Conservation (phyloP, 352 stramenopile genomes). For the Blastocystis sp. region DNA sequence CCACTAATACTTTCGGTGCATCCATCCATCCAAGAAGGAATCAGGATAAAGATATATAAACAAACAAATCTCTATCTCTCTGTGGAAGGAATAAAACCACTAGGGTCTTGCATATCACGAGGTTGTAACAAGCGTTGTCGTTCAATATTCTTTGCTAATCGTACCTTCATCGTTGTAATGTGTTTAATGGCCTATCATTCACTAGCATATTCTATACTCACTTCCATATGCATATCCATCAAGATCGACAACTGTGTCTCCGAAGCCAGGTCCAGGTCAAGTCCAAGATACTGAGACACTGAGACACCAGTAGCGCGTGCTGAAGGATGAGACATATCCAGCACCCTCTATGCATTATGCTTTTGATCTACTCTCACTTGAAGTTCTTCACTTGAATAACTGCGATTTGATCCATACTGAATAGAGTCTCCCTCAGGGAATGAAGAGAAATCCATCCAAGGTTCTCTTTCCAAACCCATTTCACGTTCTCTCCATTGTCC, state of each 20-base stretch:
- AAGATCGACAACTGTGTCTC: conserved; percentile 50
- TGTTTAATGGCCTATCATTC: conserved; percentile 53
- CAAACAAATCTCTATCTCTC: too few relatives aligned
- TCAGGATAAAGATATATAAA: too few relatives aligned
- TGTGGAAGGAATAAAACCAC: too few relatives aligned
- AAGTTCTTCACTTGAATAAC: conserved; percentile 40
- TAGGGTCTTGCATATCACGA: neutral
- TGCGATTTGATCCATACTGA: neutral
- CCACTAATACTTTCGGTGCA: too few relatives aligned
- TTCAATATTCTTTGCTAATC: conserved; percentile 34
- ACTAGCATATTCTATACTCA: neutral
- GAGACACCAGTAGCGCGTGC: conserved; percentile 19
- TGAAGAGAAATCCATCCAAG: neutral
- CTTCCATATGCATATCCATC: conserved; percentile 63
- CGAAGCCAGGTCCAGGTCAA: conserved; percentile 43
- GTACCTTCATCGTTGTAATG: conserved; percentile 46
- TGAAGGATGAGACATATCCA: conserved; percentile 54
- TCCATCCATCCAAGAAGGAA: too few relatives aligned
- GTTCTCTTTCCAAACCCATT: conserved; percentile 25
- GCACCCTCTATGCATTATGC: conserved; percentile 19
- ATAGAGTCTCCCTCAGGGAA: neutral
- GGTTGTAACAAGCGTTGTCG: neutral
- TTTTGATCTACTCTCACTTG: neutral
- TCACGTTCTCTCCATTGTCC: conserved; percentile 34
- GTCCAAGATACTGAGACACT: conserved; percentile 48